These are phyloP conservation scores for Glycine soja DNA, from an alignment of 306 rosid genomes.

Conservation along the genomic window DNA sequence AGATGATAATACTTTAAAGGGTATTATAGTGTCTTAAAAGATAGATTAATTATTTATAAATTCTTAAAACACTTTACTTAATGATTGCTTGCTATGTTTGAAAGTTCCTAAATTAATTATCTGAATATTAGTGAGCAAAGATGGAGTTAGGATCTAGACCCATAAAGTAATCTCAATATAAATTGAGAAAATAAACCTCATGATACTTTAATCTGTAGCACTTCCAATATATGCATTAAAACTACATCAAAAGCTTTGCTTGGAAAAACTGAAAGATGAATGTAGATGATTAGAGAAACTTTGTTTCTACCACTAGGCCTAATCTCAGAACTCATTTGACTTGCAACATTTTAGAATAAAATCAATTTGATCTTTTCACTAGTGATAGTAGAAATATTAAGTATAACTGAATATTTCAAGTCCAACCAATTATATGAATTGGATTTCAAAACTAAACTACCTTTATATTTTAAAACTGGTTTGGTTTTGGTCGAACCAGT, in stretches of 20 bases:
- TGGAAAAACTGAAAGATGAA: not conserved
- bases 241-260: too few species aligned
- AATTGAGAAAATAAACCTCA: not conserved
- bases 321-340: slow-evolving; percentile 16
- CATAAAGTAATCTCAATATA: not conserved
- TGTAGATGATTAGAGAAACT: not conserved
- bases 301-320: slow-evolving; percentile 13
- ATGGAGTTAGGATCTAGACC: not conserved
- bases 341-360: slow-evolving; percentile 20
- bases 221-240: too few species aligned
- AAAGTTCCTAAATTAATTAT: slow-evolving; percentile 8
- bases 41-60: not conserved
- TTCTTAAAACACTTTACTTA: not conserved
- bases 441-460: too few species aligned
- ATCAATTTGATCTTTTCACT: slow-evolving; percentile 28
- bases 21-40: not conserved
- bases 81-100: slow-evolving; percentile 2
- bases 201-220: too few species aligned
- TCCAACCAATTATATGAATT: too few species aligned
- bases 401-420: too few species aligned
- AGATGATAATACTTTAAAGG: not conserved
- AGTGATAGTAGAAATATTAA: too few species aligned
- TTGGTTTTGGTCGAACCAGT: too few species aligned
- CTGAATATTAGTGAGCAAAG: not conserved
- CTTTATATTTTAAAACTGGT: too few species aligned